Evolutionary conservation across 139 green algal species (phyloP).

Genomic region (Trebouxia sp.): DNA sequence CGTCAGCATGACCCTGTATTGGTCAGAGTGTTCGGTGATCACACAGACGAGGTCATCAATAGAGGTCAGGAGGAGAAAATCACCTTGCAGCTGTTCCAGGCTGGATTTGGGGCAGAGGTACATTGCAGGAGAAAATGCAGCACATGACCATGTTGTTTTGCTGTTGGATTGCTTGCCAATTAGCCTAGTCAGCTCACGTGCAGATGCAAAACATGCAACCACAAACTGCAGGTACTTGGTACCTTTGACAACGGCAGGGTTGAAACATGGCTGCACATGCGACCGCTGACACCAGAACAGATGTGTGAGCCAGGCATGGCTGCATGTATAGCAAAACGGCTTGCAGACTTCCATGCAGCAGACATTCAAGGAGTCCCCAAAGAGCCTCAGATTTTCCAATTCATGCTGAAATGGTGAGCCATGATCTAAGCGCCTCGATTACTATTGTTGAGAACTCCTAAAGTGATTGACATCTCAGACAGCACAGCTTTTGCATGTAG

Average conservation of each 20-base stretch:
- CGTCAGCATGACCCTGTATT: slow-evolving; percentile 53
- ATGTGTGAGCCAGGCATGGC: slow-evolving; percentile 58
- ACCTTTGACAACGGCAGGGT: slow-evolving; percentile 84
- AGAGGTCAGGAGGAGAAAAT: slow-evolving; percentile 61
- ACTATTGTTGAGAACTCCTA: not conserved
- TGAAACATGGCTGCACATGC: slow-evolving; percentile 72
- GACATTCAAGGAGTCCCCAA: slow-evolving; percentile 3
- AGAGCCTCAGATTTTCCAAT: slow-evolving; percentile 42
- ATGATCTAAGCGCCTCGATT: not conserved
- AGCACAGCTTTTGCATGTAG: too few species aligned
- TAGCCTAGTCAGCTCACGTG: not conserved
- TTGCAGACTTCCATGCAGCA: slow-evolving; percentile 59
- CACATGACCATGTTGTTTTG: not conserved
- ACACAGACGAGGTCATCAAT: slow-evolving; percentile 89
- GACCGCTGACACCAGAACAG: slow-evolving; percentile 67
- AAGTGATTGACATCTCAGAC: too few species aligned
- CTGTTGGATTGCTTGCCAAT: not conserved
- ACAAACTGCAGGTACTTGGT: slow-evolving; percentile 63
- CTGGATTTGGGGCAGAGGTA: slow-evolving; percentile 81
- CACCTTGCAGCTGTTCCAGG: slow-evolving; percentile 59
- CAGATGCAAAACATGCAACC: not conserved
- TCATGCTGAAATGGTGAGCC: slow-evolving; percentile 37
- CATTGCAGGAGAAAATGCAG: not conserved
- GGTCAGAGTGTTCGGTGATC: slow-evolving; percentile 87
- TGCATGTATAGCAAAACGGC: slow-evolving; percentile 60